phyloP scores from a whole-genome alignment of 1,284 basidiomycete genomes.

The Malassezia nana region DNA sequence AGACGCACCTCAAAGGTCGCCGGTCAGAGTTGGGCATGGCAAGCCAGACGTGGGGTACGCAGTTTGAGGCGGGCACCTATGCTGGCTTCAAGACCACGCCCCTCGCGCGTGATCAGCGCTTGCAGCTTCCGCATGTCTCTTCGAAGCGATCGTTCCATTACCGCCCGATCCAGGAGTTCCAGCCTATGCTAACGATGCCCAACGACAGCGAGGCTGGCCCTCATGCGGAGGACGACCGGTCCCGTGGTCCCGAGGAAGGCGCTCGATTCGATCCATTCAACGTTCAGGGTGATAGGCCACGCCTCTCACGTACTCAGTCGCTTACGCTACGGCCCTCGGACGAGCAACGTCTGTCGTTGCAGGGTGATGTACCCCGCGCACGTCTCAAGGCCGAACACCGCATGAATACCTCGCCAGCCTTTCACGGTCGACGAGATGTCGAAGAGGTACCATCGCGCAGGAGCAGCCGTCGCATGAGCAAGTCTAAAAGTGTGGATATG shows the following conservation, averaged over 20 bases:
- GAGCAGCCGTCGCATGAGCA: neutral
- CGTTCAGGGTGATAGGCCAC: neutral
- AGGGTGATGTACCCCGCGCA: slow-evolving; percentile 10
- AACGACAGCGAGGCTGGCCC: neutral
- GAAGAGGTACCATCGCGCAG: neutral
- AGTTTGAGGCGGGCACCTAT: slow-evolving; percentile 31
- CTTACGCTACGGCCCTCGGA: slow-evolving; percentile 5
- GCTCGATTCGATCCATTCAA: neutral
- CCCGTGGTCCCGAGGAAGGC: neutral
- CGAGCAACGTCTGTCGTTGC: slow-evolving; percentile 11
- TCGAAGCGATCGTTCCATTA: slow-evolving; percentile 12
- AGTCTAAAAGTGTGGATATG: neutral
- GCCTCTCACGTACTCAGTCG: slow-evolving; percentile 5
- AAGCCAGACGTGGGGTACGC: slow-evolving; percentile 25
- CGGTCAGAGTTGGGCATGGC: slow-evolving; percentile 11
- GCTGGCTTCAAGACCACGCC: slow-evolving; percentile 37
- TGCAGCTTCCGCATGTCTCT: slow-evolving; percentile 23
- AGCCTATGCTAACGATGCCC: slow-evolving; percentile 7
- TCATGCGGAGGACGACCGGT: neutral
- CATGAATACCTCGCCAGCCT: neutral
- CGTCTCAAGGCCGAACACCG: slow-evolving; percentile 1
- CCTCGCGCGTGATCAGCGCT: slow-evolving; percentile 28
- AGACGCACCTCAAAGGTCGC: slow-evolving; percentile 15
- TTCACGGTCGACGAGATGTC: neutral
- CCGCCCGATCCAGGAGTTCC: slow-evolving; percentile 14